Base-by-base conservation (phyloP, 179 eudicot genomes). In the Sideroxylon spinosum region DNA sequence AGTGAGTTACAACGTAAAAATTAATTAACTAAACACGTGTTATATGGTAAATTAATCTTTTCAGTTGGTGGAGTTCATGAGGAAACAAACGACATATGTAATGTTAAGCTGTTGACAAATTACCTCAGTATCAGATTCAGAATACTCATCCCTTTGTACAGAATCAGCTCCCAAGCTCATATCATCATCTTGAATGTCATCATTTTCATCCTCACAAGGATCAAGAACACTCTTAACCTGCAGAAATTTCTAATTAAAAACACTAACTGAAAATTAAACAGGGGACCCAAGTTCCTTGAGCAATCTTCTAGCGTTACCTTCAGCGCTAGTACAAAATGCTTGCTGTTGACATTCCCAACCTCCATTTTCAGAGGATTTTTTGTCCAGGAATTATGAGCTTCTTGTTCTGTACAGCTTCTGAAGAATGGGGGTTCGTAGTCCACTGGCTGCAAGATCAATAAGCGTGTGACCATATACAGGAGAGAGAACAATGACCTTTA, bases 371-470 rank as follows among this genome's bases (percentile, higher is more conserved):
- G 84, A 62, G 98, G 98, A 84, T 78, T 94, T 82, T 86, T 93
- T 3, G 80, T 90, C 98, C 99, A 95, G 74, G 87, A 81, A 80
- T 88, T 88, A 48, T 82, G 84, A 80, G 89, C 85, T 85, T 93
- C 99, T 80, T 93, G 87, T 50, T 89, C 90, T 23, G 93, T 88
- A 86, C 94, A 95, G 81, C 92, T 85, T 89, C 93, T 88, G 84
- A 93, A 95, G 83, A 90, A 95, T 69, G 98, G 99, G 71, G 99
- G 99, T 85, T 95, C 99, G 77, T 95, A 95, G 82, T 95, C 98
- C 65, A 76, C 80, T 53, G 98, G 99, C 98, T 95, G 92, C 87
- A 88, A 84, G 76, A 76, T 66, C 74, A 80, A 11, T 37, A 53
- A 64, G 52, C 9, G 9, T 62, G 46, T 52, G 0, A 75, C 23